Evolutionary conservation across 78 protist genomes (phyloP).

Genomic region (Pigoraptor vietnamica): DNA sequence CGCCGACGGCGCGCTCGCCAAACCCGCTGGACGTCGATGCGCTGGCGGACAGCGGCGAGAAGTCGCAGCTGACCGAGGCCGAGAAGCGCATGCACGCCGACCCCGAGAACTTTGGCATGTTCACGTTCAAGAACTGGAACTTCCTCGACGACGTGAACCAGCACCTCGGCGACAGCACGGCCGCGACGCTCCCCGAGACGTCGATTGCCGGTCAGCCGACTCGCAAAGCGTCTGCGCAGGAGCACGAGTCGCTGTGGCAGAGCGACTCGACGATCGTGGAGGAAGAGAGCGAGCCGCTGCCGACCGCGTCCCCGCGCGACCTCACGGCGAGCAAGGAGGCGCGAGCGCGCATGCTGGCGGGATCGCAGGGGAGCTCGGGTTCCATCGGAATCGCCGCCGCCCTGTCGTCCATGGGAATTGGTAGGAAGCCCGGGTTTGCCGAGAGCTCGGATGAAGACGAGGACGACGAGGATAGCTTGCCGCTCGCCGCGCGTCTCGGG

Average conservation of each 20-base stretch:
- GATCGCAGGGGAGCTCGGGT: neutral
- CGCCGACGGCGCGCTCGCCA: neutral
- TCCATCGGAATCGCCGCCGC: neutral
- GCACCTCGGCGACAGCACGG: neutral
- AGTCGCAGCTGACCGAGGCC: neutral
- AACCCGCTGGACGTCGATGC: neutral
- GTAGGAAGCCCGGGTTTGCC: neutral
- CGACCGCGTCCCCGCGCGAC: too few species aligned
- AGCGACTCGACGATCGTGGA: too few species aligned
- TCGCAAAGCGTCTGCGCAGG: neutral
- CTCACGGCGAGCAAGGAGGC: too few species aligned
- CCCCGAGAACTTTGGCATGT: neutral
- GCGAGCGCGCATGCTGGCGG: neutral
- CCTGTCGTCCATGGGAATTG: neutral
- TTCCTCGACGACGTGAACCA: neutral
- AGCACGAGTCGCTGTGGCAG: too few species aligned
- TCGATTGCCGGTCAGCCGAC: neutral
- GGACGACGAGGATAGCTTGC: neutral
- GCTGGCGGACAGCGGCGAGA: neutral
- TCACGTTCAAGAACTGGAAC: neutral
- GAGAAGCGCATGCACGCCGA: neutral
- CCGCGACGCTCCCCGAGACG: neutral
- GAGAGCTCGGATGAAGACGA: neutral
- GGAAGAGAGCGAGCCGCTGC: too few species aligned
- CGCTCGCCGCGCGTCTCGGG: neutral